Conservation (phyloP, 768 basidiomycete species). For the Tephrocybe sp. region DNA sequence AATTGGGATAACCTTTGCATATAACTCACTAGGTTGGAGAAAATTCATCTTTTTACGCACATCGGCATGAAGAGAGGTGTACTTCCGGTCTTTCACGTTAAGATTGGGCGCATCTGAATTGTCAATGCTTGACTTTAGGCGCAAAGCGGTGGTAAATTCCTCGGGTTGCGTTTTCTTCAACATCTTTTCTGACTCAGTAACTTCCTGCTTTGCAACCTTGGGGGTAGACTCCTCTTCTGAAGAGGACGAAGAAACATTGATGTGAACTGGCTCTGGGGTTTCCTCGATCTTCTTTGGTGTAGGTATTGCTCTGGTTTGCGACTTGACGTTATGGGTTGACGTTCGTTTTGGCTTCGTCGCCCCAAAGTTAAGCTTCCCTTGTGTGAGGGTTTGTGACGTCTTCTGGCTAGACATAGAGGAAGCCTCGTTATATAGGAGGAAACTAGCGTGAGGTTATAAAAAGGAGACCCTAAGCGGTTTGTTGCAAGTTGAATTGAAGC, state of each 20-base stretch:
- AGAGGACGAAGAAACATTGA: conserved; percentile 19
- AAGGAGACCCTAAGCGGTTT: background rate
- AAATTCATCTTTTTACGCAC: conserved; percentile 54
- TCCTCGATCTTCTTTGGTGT: conserved; percentile 6
- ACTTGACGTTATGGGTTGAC: conserved; percentile 24
- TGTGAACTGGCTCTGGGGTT: conserved; percentile 21
- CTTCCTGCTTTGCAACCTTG: background rate
- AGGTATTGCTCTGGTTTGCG: conserved; percentile 13
- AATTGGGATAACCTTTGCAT: background rate
- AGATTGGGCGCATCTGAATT: conserved; percentile 30
- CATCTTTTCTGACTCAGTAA: background rate
- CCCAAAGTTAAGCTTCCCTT: conserved; percentile 43
- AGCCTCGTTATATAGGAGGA: background rate
- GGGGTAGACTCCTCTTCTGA: conserved; percentile 19
- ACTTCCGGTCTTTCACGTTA: conserved; percentile 48
- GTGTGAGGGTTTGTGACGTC: conserved; percentile 30
- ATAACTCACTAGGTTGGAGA: conserved; percentile 56
- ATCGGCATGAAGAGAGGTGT: conserved; percentile 45
- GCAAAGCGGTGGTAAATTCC: background rate
- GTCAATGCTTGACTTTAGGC: conserved; percentile 8
- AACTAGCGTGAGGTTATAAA: background rate
- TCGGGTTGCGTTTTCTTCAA: too few species aligned
- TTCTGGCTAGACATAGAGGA: conserved; percentile 3
- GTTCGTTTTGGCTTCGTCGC: conserved; percentile 41
- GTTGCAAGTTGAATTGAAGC: too few species aligned